These are phyloP conservation scores for Bertia moriformis DNA, from an alignment of 2,329 filamentous ascomycete species.

Conservation along the genomic window DNA sequence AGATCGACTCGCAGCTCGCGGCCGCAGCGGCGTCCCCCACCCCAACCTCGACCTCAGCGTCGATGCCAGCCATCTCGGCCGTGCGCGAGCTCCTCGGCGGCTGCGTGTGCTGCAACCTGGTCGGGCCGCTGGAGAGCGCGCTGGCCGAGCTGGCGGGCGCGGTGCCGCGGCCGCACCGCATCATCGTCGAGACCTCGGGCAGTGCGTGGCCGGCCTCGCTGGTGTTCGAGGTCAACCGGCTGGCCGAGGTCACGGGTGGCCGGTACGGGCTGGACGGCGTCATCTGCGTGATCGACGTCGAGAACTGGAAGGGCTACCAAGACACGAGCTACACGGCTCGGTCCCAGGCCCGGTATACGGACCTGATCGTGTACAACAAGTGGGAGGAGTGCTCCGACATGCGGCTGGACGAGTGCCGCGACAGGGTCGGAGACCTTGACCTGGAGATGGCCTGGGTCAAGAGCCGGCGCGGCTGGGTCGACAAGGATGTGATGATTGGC, in stretches of 20 bases:
- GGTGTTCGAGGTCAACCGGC: conserved; percentile 57
- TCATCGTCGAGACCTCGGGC: conserved; percentile 56
- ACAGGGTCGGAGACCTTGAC: conserved; percentile 53
- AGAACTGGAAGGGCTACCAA: conserved; percentile 64
- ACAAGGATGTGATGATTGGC: conserved; percentile 68
- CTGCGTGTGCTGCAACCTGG: conserved; percentile 97
- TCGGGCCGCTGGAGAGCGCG: conserved; percentile 74
- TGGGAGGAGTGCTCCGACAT: conserved; percentile 51
- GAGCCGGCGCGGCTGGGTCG: conserved; percentile 60
- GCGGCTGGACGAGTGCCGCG: conserved; percentile 47
- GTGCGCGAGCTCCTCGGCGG: conserved; percentile 89
- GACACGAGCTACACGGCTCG: conserved; percentile 59
- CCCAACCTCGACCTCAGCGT: too few species aligned
- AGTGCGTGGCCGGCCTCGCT: conserved; percentile 45
- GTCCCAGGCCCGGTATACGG: conserved; percentile 58
- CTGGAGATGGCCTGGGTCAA: conserved; percentile 49
- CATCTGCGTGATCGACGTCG: conserved; percentile 58
- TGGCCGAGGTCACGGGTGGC: conserved; percentile 36
- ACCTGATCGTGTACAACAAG: conserved; percentile 61
- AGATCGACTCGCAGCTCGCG: conserved; percentile 87
- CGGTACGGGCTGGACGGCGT: conserved; percentile 54
- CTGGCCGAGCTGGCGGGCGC: conserved; percentile 55
- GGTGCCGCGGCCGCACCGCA: conserved; percentile 58
- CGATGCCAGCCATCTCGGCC: conserved; percentile 68
- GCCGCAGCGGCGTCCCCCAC: too few species aligned